Percentiles rank a stretch among this genome's conserved stretches.
These are phyloP conservation scores for Hawksworthiomyces lignivorus DNA, from an alignment of 2,329 filamentous ascomycete genomes.

Conservation along the genomic window DNA sequence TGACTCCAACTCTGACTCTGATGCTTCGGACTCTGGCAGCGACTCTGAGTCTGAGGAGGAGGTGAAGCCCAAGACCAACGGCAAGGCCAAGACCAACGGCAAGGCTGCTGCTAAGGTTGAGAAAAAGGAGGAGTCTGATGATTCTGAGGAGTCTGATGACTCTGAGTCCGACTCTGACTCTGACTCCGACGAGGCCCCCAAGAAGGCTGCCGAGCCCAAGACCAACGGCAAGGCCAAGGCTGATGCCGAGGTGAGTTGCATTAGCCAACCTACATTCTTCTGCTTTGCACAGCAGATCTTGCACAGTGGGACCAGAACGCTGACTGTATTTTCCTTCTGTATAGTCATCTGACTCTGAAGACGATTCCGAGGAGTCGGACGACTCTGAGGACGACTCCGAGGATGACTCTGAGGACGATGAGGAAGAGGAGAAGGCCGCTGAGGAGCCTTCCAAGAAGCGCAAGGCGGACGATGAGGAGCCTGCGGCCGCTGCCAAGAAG, in stretches of 20 bases:
- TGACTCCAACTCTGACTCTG: constrained; percentile 26
- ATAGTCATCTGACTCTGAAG: constrained; percentile 25
- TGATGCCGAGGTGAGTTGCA: constrained; percentile 9
- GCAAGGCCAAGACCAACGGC: constrained; percentile 5
- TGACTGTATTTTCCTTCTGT: too few relatives aligned
- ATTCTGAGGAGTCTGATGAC: background rate
- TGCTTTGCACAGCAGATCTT: too few relatives aligned
- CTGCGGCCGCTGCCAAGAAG: background rate
- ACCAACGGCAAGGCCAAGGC: constrained; percentile 21
- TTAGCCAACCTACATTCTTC: too few relatives aligned
- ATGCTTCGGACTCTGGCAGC: constrained; percentile 7
- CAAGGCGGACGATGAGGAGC: constrained; percentile 47
- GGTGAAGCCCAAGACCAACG: constrained; percentile 2
- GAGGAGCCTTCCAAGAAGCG: constrained; percentile 56
- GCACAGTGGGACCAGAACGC: too few relatives aligned
- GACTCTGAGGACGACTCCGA: constrained; percentile 21
- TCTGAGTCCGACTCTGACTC: constrained; percentile 2
- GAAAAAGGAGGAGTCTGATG: constrained; percentile 1
- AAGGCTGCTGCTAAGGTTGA: constrained; percentile 16
- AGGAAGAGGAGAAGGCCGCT: constrained; percentile 31
- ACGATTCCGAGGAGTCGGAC: constrained; percentile 17
- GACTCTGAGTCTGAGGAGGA: constrained; percentile 25
- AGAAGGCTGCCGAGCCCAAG: constrained; percentile 6
- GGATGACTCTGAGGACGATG: constrained; percentile 22
- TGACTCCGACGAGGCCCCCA: background rate